Conservation (phyloP, 257 asterid species). For the Marsdenia floribunda region DNA sequence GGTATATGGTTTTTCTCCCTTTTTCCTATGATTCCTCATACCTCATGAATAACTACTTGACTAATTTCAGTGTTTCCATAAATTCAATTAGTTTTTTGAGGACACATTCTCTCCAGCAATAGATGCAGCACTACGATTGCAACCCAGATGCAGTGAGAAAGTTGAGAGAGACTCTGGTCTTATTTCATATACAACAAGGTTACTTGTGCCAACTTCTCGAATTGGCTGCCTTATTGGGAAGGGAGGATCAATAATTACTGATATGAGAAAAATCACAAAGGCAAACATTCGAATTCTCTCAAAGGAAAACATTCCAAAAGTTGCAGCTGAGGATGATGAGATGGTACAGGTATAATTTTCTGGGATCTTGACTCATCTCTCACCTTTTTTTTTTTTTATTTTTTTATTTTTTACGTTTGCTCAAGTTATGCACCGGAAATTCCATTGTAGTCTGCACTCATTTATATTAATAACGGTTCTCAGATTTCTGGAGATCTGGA, state of each 20-base stretch:
- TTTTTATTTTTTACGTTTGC: too few relatives aligned
- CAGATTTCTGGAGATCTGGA: slow-evolving; percentile 94
- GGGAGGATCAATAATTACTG: slow-evolving; percentile 93
- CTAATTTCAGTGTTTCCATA: background rate
- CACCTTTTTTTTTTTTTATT: background rate
- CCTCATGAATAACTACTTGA: background rate
- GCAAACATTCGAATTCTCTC: slow-evolving; percentile 87
- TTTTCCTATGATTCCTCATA: background rate
- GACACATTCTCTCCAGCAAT: slow-evolving; percentile 78
- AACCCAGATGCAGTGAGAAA: slow-evolving; percentile 96
- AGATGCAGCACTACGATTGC: slow-evolving; percentile 87
- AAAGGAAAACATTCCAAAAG: slow-evolving; percentile 83
- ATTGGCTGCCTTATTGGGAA: slow-evolving; percentile 96
- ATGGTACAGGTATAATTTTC: slow-evolving; percentile 76
- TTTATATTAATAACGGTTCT: background rate
- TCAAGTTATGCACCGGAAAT: background rate
- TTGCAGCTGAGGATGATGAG: slow-evolving; percentile 92
- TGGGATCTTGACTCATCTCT: background rate
- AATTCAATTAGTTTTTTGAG: slow-evolving; percentile 48
- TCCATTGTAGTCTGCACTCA: background rate
- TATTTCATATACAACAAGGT: slow-evolving; percentile 63
- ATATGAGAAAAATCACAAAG: slow-evolving; percentile 80
- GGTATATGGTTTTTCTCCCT: slow-evolving; percentile 31
- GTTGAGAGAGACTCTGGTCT: slow-evolving; percentile 91
- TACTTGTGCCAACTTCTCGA: slow-evolving; percentile 82